Base-by-base conservation (phyloP, 495 filamentous ascomycete species). In the Eremomyces bilateralis region DNA sequence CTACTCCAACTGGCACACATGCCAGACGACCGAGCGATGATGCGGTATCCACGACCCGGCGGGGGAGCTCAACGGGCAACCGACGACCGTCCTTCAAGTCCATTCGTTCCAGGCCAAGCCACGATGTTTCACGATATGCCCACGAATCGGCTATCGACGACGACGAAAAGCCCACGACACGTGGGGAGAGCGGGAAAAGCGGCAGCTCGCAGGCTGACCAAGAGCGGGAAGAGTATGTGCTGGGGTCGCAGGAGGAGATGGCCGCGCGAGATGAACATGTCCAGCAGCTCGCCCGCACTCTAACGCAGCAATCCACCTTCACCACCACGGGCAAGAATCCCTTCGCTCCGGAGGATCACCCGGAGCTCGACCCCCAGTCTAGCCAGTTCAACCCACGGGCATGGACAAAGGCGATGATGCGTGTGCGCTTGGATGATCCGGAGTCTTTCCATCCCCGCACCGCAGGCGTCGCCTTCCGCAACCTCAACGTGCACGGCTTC, bases 321-420 rank as follows among this genome's bases (percentile, higher is more conserved):
- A 37, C 42, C 1, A 38, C 42, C 1, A 43, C 34, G 4, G 16
- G 30, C 4, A 36, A 40, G 34, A 51, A 49, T 32, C 49, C 49
- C 3, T 56, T 58, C 42, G 25, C 47, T 15, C 42, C 55, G 2
- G 46, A 45, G 17, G 33, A 60, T 4, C 64, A 67, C 41, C 62
- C 67, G 0, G 52, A 59, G 4, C 50, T 73, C n/a, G 64, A 75
- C 48, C 69, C 69, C 5, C 57, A 53, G 16, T 59, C 57, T 29
- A 53, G 54, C 1, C 54, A 71, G 37, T 75, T 75, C 48, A 59
- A 67, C 37, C 59, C 67, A 4, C 58, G 68, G 33, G 58, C 64
- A 38, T 75, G 68, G 68, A 55, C 59, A 48, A 66, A 45, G 61
- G 62, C 60, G 20, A 40, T 62, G 32, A 50, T 62, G 33, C 46